Conservation (phyloP, 2,329 filamentous ascomycete genomes). For the Phialophora verrucosa region DNA sequence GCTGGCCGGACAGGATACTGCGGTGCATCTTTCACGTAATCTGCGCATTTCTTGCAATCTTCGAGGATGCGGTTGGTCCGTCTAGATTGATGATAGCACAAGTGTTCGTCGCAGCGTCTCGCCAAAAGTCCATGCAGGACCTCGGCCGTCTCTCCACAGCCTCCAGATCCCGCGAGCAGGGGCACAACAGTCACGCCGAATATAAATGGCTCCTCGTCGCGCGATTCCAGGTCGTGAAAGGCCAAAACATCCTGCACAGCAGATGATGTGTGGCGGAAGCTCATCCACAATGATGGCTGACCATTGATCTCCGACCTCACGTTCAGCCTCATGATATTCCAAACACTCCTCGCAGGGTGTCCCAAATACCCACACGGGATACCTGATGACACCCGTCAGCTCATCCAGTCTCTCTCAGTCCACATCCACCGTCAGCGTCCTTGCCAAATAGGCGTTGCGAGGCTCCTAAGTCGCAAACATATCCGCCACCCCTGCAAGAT, state of each 20-base stretch:
- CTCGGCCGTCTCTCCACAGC: background rate
- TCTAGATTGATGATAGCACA: background rate
- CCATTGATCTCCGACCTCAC: background rate
- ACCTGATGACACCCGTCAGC: background rate
- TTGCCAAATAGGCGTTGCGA: background rate
- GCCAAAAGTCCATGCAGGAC: background rate
- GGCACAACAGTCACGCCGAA: background rate
- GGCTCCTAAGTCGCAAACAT: conserved; percentile 55
- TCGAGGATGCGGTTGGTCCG: background rate
- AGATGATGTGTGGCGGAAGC: background rate
- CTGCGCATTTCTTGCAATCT: background rate
- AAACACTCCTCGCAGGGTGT: background rate
- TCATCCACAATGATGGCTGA: background rate
- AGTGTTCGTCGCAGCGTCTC: background rate
- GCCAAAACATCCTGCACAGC: background rate
- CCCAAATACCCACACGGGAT: background rate
- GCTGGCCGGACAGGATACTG: background rate
- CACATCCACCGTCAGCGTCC: background rate
- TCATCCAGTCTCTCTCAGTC: background rate
- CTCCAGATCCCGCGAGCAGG: background rate
- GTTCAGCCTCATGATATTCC: background rate
- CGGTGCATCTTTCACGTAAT: background rate
- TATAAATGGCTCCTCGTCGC: background rate
- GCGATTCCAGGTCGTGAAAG: background rate
- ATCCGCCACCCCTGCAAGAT: conserved; percentile 59